Evolutionary conservation across 2,329 filamentous ascomycete species (phyloP).

Genomic region (Podosphaera aphanis): DNA sequence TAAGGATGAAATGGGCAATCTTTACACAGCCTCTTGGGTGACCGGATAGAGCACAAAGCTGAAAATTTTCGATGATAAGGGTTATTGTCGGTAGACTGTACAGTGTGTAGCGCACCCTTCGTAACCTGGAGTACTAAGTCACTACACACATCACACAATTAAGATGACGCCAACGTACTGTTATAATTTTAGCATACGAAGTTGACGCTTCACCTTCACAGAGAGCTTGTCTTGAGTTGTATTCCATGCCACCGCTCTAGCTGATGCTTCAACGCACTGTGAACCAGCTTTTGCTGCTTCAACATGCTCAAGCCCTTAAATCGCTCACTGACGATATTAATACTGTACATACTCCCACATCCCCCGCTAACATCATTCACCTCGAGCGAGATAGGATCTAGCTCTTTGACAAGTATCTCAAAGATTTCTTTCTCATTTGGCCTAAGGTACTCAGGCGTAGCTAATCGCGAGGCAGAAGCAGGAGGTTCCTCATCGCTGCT

Average conservation of each 20-base stretch:
- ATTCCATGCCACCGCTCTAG: slow-evolving; percentile 67
- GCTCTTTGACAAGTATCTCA: slow-evolving; percentile 18
- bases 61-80: too few species aligned
- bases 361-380: slow-evolving; percentile 62
- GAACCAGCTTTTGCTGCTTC: slow-evolving; percentile 66
- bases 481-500: not conserved
- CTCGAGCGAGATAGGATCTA: slow-evolving; percentile 15
- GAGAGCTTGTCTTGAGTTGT: slow-evolving; percentile 44
- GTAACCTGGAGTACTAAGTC: too few species aligned
- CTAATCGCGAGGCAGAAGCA: slow-evolving; percentile 2
- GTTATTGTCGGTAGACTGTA: too few species aligned
- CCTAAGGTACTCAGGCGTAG: slow-evolving; percentile 28
- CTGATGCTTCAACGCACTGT: slow-evolving; percentile 47
- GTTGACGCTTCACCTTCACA: too few species aligned
- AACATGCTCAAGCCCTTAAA: slow-evolving; percentile 51
- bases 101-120: too few species aligned
- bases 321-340: slow-evolving; percentile 48
- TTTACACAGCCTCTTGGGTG: too few species aligned
- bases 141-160: too few species aligned
- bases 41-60: too few species aligned
- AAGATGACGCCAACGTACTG: too few species aligned
- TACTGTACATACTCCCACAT: slow-evolving; percentile 71
- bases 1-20: too few species aligned
- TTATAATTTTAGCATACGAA: too few species aligned
- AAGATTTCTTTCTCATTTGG: slow-evolving; percentile 35